Conservation (phyloP, 2,329 filamentous ascomycete genomes). For the Neofusicoccum sp. region DNA sequence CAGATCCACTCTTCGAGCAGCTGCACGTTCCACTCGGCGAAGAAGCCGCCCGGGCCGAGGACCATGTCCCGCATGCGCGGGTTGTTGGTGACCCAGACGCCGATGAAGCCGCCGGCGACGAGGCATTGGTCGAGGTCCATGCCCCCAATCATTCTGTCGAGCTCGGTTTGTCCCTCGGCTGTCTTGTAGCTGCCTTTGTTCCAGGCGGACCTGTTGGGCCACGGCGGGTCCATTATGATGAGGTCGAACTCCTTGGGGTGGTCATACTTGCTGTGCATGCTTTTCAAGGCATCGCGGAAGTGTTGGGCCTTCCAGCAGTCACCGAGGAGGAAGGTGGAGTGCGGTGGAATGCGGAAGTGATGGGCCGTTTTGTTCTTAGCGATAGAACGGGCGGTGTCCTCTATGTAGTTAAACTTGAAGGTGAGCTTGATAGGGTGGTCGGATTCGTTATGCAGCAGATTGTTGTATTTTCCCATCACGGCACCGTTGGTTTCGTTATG, state of each 20-base stretch:
- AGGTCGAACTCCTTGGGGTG: constrained; percentile 62
- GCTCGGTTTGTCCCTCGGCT: constrained; percentile 53
- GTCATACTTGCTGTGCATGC: constrained; percentile 41
- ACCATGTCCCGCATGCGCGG: constrained; percentile 56
- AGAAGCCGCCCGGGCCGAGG: constrained; percentile 60
- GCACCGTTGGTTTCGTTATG: too few species aligned
- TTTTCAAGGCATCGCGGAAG: constrained; percentile 42
- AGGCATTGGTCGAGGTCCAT: constrained; percentile 51
- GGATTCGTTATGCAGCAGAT: too few species aligned
- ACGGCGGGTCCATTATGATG: constrained; percentile 75
- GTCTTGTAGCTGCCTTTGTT: constrained; percentile 58
- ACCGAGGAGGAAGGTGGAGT: constrained; percentile 52
- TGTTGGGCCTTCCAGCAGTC: constrained; percentile 21
- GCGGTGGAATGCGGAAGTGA: constrained; percentile 52
- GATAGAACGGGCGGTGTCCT: too few species aligned
- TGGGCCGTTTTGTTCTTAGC: not conserved
- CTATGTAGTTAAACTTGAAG: too few species aligned
- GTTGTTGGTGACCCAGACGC: constrained; percentile 79
- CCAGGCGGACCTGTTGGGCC: constrained; percentile 76
- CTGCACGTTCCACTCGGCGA: constrained; percentile 68
- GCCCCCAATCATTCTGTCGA: constrained; percentile 43
- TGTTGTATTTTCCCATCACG: too few species aligned
- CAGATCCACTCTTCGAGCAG: constrained; percentile 74
- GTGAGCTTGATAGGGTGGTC: too few species aligned
- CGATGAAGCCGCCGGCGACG: constrained; percentile 55